Percentiles rank a stretch among this genome's conserved stretches.
Evolutionary conservation across 192 early-diverging fungal species (phyloP).

Genomic region (Linnemannia elongata): DNA sequence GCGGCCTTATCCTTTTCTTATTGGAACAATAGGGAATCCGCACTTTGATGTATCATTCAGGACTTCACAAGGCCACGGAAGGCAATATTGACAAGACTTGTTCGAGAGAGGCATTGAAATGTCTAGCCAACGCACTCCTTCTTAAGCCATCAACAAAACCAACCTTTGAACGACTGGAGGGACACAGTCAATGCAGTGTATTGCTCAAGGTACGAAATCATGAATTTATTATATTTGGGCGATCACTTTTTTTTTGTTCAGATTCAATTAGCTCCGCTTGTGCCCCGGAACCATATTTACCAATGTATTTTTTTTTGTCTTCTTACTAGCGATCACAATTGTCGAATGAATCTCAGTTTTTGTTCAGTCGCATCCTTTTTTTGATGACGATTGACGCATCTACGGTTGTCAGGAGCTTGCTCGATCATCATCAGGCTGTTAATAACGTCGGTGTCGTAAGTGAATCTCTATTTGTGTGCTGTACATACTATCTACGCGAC

Average conservation of each 20-base stretch:
- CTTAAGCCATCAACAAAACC: slow-evolving; percentile 62
- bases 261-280: not conserved
- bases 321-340: slow-evolving; percentile 19
- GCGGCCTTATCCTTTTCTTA: slow-evolving; percentile 21
- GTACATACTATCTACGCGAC: not conserved
- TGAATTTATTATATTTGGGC: not conserved
- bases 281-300: not conserved
- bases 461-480: not conserved
- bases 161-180: slow-evolving; percentile 61
- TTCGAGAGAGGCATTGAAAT: slow-evolving; percentile 72
- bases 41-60: slow-evolving; percentile 52
- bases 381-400: slow-evolving; percentile 69
- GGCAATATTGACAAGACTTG: slow-evolving; percentile 47
- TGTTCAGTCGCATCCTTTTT: slow-evolving; percentile 76
- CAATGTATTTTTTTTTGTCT: not conserved
- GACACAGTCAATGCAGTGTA: slow-evolving; percentile 48
- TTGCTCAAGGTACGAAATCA: slow-evolving; percentile 60
- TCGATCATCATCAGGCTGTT: slow-evolving; percentile 57
- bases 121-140: slow-evolving; percentile 75
- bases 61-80: slow-evolving; percentile 31
- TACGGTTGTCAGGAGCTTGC: slow-evolving; percentile 55
- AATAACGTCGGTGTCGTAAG: slow-evolving; percentile 57
- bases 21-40: slow-evolving; percentile 45
- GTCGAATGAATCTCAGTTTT: slow-evolving; percentile 69
- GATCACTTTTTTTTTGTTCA: not conserved